Conservation (phyloP, 371 early-diverging fungal genomes). For the Mucor racemosus region DNA sequence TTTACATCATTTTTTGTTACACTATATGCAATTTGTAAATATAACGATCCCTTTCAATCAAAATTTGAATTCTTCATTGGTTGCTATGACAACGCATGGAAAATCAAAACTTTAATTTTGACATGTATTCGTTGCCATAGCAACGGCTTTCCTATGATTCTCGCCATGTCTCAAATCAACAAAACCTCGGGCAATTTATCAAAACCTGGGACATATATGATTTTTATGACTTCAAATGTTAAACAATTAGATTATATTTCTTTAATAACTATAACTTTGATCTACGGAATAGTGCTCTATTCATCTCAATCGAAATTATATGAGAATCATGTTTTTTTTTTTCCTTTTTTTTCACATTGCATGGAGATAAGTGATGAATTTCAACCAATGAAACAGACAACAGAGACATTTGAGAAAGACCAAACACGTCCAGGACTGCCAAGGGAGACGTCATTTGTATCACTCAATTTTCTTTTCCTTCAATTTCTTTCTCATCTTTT, state of each 20-base stretch:
- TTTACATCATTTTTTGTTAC: not conserved
- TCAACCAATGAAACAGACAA: not conserved
- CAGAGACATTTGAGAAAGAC: not conserved
- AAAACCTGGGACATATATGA: too few species aligned
- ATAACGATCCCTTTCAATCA: too few species aligned
- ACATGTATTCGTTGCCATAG: not conserved
- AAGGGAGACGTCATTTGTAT: constrained; percentile 7
- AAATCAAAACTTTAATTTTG: not conserved
- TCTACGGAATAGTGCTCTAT: too few species aligned
- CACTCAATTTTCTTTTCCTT: not conserved
- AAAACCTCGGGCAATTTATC: not conserved
- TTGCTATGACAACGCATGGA: not conserved
- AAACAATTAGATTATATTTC: too few species aligned
- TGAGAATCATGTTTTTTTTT: too few species aligned
- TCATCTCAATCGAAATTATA: too few species aligned
- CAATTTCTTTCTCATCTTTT: not conserved
- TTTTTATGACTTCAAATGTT: too few species aligned
- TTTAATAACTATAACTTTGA: too few species aligned
- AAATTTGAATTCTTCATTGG: too few species aligned
- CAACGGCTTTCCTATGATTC: too few species aligned
- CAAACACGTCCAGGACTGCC: constrained; percentile 2
- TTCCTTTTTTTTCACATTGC: too few species aligned
- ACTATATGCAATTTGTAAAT: not conserved
- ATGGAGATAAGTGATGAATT: not conserved
- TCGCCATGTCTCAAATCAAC: not conserved